Conservation (phyloP, 2,329 filamentous ascomycete species). For the Neofusicoccum umdonicola region DNA sequence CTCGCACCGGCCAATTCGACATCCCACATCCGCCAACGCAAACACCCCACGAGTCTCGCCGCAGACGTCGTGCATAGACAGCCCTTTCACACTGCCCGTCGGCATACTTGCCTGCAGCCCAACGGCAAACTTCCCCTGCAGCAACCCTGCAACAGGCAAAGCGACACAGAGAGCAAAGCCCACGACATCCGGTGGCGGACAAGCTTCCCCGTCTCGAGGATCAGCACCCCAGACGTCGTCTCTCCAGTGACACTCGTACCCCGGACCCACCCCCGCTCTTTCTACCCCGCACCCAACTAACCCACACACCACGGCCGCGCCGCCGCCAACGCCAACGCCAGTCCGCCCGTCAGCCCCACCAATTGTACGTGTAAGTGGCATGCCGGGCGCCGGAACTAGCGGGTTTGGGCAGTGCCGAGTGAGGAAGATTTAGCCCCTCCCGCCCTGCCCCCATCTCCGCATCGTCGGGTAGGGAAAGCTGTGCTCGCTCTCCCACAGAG, state of each 20-base stretch:
- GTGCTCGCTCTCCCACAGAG: neutral
- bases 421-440: no score
- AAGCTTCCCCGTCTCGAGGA: no score
- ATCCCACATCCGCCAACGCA: neutral
- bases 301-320: neutral
- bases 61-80: neutral
- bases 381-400: neutral
- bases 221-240: no score
- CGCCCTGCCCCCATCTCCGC: neutral
- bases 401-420: neutral
- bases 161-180: no score
- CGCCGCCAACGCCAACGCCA: no score
- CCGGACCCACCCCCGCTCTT: constrained; percentile 12
- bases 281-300: neutral
- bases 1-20: neutral
- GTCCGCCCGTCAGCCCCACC: neutral
- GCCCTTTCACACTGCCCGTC: neutral
- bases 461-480: neutral
- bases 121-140: neutral
- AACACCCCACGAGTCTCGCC: neutral
- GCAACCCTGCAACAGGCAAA: neutral
- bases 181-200: no score
- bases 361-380: neutral
- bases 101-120: neutral
- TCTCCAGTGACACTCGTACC: neutral